Evolutionary conservation across 2,329 filamentous ascomycete genomes (phyloP).

Genomic region (Hypoxylon sp.): DNA sequence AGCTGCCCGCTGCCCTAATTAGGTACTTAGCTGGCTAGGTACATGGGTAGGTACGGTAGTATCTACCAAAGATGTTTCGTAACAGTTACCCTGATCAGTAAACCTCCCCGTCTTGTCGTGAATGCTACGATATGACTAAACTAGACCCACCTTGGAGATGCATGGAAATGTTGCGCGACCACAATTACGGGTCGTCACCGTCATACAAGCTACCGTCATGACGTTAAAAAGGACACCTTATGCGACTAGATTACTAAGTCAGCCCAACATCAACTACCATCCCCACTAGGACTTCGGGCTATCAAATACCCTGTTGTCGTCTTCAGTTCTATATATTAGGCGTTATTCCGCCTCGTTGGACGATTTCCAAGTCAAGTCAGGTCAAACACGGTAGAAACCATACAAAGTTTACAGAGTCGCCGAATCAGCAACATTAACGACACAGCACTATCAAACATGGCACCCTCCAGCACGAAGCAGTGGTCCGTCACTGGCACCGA

Average conservation of each 20-base stretch:
- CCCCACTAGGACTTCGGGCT: neutral
- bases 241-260: constrained; percentile 2
- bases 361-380: neutral
- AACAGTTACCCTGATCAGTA: constrained; percentile 3
- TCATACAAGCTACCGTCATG: constrained; percentile 15
- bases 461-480: constrained; percentile 63
- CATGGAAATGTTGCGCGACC: neutral
- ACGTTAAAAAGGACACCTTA: constrained; percentile 14
- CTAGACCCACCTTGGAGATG: neutral
- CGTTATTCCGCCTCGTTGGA: neutral
- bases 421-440: neutral
- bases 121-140: constrained; percentile 13
- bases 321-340: constrained; percentile 7
- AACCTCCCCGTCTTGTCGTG: neutral
- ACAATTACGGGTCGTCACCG: constrained; percentile 11
- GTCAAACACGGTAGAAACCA: neutral
- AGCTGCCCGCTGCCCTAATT: too few species aligned
- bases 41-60: too few species aligned
- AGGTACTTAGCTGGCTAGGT: too few species aligned
- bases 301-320: neutral
- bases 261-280: constrained; percentile 4
- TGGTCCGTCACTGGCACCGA: constrained; percentile 68
- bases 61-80: too few species aligned
- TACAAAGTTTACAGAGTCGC: neutral
- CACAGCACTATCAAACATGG: constrained; percentile 38